Base-by-base conservation (phyloP, 306 rosid species). In the Crataegus laevigata region DNA sequence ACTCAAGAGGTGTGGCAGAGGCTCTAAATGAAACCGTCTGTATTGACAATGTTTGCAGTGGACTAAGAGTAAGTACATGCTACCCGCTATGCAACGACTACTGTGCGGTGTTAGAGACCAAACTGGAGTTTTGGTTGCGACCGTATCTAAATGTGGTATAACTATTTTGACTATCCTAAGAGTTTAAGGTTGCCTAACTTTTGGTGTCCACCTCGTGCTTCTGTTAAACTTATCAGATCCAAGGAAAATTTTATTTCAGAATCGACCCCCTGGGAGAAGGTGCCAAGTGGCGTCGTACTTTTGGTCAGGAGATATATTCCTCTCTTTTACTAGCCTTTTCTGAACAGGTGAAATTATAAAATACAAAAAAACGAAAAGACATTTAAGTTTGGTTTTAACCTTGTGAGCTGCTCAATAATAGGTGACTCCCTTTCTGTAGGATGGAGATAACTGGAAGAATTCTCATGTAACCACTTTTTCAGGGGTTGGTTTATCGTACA, bases 281-380 rank as follows among this genome's bases (percentile, higher is more conserved):
- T 74, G 91, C 93, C n/a, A 90, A 84, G 79, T 94, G 99, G 99
- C 96, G 97, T 75, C 93, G 99, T 52, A 78, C 93, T 58, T 82
- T 86, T 79, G 99, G 97, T 73, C 99, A 94, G 82, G 96, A 94
- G 89, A 89, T 90, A 78, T 94, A 82, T 84, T 90, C 96, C 1
- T 97, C 99, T 1, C 84, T 94, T 36, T 96, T 94, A 65, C 77
- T 94, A 73, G 99, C 97, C 69, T 92, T 94, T 84, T 43, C 96
- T 38, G 89, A 90, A 81, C 89, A 88, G 86, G 89, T 87, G 80
- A 84, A 76, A 29, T 24, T 47, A 13, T 36, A 58, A 64, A 42
- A 6, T 34, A 30, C 38, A 36, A 60, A 12, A 15, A 13, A 13
- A 6, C 34, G 2, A 11, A 59, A 18, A 15, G 50, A 24, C 24